Percentiles rank a stretch among this genome's conserved stretches.
Evolutionary conservation across 495 filamentous ascomycete genomes (phyloP).

Genomic region (Trichoderma asperelloides): DNA sequence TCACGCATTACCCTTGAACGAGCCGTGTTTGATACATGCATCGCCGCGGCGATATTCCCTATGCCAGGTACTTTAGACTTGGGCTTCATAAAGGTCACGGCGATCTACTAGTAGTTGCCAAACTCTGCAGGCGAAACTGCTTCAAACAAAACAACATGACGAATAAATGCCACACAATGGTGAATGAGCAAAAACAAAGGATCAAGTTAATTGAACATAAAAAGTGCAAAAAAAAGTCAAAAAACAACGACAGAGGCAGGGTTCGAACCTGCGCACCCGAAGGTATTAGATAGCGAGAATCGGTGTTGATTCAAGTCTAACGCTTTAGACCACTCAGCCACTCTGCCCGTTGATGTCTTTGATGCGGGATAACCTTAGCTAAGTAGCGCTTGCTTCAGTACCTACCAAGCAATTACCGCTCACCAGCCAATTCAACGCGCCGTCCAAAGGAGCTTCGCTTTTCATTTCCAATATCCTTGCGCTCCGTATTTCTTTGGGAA

Average conservation of each 20-base stretch:
- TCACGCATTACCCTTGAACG: too few species aligned
- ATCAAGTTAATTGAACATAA: background rate
- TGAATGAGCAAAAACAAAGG: background rate
- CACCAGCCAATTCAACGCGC: background rate
- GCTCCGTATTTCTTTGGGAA: too few species aligned
- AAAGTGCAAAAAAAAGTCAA: background rate
- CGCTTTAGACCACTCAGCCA: slow-evolving; percentile 8
- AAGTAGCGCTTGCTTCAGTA: background rate
- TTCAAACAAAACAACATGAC: background rate
- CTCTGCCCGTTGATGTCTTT: background rate
- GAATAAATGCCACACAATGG: background rate
- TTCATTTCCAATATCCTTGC: too few species aligned
- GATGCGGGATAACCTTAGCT: background rate
- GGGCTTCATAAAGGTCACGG: too few species aligned
- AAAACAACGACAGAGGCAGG: slow-evolving; percentile 4
- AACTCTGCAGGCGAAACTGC: too few species aligned
- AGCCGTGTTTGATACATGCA: too few species aligned
- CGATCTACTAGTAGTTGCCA: too few species aligned
- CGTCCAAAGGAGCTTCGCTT: too few species aligned
- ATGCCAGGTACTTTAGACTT: too few species aligned
- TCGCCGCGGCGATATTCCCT: too few species aligned
- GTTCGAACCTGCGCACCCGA: slow-evolving; percentile 8
- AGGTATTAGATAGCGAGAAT: slow-evolving; percentile 9
- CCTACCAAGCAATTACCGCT: background rate
- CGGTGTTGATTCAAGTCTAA: slow-evolving; percentile 1